These are phyloP conservation scores for Tremella yokohamensis DNA, from an alignment of 768 basidiomycete genomes.

Conservation along the genomic window DNA sequence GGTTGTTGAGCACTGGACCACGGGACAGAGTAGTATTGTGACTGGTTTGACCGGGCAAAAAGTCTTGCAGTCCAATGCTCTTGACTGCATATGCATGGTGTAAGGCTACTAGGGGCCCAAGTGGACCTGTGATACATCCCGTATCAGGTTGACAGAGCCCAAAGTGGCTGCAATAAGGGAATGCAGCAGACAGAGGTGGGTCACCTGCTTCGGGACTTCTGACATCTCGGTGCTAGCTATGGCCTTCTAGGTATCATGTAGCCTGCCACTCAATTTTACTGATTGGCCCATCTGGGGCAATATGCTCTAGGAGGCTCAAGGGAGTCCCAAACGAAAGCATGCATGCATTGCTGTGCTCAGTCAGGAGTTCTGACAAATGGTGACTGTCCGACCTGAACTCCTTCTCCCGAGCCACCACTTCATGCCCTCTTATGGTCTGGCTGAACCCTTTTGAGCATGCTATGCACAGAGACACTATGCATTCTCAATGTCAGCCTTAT, in stretches of 20 bases:
- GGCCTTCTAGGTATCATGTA: neutral
- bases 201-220: neutral
- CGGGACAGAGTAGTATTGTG: neutral
- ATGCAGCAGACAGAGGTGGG: no score
- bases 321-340: neutral
- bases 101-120: no score
- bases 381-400: no score
- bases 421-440: no score
- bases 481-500: no score
- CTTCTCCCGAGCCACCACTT: no score
- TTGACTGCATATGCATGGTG: no score
- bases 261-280: neutral
- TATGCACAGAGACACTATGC: no score
- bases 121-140: no score
- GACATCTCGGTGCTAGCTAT: neutral
- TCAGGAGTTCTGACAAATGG: neutral
- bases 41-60: neutral
- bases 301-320: neutral
- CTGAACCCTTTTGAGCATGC: no score
- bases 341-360: slow-evolving; percentile 2
- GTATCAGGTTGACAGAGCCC: no score
- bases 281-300: neutral
- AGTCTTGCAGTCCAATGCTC: neutral
- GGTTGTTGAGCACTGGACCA: neutral
- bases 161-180: no score